A percentile compares a stretch with the other conserved stretches of the same genome.
Evolutionary conservation across 2,329 filamentous ascomycete species (phyloP).

Genomic region (Sporothrix euskadiensis): DNA sequence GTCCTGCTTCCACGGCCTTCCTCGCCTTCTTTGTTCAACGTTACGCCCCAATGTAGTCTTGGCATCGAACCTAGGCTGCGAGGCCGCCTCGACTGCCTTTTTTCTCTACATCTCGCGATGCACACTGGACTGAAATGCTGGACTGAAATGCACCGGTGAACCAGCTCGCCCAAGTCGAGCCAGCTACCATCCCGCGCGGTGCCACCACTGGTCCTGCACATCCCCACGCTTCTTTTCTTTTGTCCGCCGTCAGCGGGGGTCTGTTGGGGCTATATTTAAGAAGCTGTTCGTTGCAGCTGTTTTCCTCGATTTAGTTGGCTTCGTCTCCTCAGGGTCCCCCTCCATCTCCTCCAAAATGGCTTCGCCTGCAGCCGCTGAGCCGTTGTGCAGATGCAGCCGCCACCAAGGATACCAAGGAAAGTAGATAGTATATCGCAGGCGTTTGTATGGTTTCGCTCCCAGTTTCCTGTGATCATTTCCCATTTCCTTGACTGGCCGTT

Average conservation of each 20-base stretch:
- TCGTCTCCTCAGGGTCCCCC: slow-evolving; percentile 7
- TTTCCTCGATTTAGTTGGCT: neutral
- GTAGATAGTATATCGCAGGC: neutral
- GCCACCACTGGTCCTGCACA: slow-evolving; percentile 13
- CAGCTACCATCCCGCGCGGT: neutral
- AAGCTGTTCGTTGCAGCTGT: neutral
- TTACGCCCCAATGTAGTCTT: neutral
- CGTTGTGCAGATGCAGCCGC: neutral
- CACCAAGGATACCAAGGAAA: neutral
- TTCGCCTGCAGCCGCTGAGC: slow-evolving; percentile 15
- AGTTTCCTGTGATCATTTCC: slow-evolving; percentile 7
- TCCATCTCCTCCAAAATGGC: neutral
- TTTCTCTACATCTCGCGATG: neutral
- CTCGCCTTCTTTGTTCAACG: neutral
- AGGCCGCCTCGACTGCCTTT: neutral
- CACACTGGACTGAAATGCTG: neutral
- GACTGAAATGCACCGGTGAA: neutral
- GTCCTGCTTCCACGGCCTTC: neutral
- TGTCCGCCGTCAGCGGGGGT: slow-evolving; percentile 6
- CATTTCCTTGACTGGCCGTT: slow-evolving; percentile 11
- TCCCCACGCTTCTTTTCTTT: neutral
- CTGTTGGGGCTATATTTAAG: neutral
- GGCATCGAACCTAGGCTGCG: neutral
- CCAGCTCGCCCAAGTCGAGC: neutral
- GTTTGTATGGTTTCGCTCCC: neutral